phyloP scores from a whole-genome alignment of 2,329 filamentous ascomycete genomes.

The Rhynchosporium graminicola region DNA sequence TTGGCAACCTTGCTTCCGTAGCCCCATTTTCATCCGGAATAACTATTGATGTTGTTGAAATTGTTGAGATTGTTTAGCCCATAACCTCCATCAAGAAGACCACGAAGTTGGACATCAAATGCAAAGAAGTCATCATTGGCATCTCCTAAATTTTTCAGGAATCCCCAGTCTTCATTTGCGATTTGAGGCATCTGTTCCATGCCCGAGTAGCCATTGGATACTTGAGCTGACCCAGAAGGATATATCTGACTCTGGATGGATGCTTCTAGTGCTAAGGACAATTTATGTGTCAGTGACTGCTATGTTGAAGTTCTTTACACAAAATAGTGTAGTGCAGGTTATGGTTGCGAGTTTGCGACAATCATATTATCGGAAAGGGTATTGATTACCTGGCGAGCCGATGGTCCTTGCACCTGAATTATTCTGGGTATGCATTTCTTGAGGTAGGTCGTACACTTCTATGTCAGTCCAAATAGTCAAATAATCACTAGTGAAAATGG shows the following conservation, averaged over 20 bases:
- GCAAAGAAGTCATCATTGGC: constrained; percentile 38
- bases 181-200: constrained; percentile 4
- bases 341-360: not conserved
- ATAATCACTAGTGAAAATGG: not conserved
- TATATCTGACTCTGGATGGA: not conserved
- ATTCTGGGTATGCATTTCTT: constrained; percentile 22
- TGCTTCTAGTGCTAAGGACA: not conserved
- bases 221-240: not conserved
- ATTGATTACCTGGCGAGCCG: not conserved
- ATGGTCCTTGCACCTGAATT: constrained; percentile 9
- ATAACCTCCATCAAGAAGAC: constrained; percentile 31
- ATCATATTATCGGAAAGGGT: not conserved
- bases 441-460: constrained; percentile 30
- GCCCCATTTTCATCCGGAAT: not conserved
- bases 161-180: constrained; percentile 35
- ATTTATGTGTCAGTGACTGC: not conserved
- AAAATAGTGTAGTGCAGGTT: not conserved
- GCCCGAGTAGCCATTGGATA: constrained; percentile 9
- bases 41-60: constrained; percentile 2
- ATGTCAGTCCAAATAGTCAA: not conserved
- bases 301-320: not conserved
- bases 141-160: constrained; percentile 37
- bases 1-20: not conserved
- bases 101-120: constrained; percentile 37
- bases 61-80: constrained; percentile 6